Percentiles rank a stretch among this genome's conserved stretches.
These are phyloP conservation scores for Calcarisporium arbuscula DNA, from an alignment of 2,329 filamentous ascomycete genomes.

Conservation along the genomic window DNA sequence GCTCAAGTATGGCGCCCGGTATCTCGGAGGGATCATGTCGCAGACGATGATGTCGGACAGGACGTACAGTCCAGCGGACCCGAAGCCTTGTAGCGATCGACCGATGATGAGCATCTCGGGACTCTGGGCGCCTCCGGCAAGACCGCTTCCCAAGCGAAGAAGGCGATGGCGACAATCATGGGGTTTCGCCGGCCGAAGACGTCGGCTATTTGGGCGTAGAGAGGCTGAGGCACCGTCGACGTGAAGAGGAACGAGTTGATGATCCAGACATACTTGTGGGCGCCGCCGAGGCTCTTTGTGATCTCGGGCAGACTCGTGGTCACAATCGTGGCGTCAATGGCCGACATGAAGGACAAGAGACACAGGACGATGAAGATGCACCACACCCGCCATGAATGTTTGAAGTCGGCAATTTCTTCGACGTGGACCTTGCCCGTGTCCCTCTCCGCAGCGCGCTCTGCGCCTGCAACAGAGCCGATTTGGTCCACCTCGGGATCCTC, in stretches of 20 bases:
- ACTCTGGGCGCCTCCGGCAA: constrained; percentile 15
- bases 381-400: too few relatives aligned
- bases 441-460: too few relatives aligned
- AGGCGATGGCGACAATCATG: constrained; percentile 20
- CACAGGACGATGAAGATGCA: constrained; percentile 13
- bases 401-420: too few relatives aligned
- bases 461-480: too few relatives aligned
- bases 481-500: too few relatives aligned
- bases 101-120: constrained; percentile 37
- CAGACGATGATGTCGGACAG: constrained; percentile 21
- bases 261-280: constrained; percentile 19
- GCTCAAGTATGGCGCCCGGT: constrained; percentile 34
- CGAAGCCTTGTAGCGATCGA: constrained; percentile 35
- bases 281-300: constrained; percentile 12
- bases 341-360: constrained; percentile 17
- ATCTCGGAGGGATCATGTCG: constrained; percentile 41
- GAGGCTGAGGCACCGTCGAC: constrained; percentile 4
- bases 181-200: constrained; percentile 42
- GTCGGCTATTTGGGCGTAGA: constrained; percentile 39
- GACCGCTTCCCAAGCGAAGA: constrained; percentile 18
- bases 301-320: constrained; percentile 24
- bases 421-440: too few relatives aligned
- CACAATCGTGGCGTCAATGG: constrained; percentile 21
- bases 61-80: constrained; percentile 12
- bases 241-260: constrained; percentile 16